phyloP scores from a whole-genome alignment of 1,284 basidiomycete genomes.

The Apiotrichum sp. region DNA sequence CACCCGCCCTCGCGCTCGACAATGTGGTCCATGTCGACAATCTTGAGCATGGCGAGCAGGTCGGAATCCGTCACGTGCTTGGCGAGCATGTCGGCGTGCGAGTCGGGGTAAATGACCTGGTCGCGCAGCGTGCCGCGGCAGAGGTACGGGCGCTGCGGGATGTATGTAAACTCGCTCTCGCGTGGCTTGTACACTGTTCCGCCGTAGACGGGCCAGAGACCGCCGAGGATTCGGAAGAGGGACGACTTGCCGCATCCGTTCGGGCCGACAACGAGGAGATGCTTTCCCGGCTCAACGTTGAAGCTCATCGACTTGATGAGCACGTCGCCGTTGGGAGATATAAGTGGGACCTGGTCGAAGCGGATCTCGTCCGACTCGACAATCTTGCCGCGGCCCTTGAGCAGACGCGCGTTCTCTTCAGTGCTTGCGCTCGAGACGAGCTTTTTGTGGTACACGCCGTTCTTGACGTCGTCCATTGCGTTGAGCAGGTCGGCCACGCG shows the following conservation, averaged over 20 bases:
- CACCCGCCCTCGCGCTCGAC: conserved; percentile 96
- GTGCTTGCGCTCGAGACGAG: conserved; percentile 67
- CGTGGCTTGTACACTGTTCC: conserved; percentile 90
- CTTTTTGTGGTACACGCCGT: conserved; percentile 82
- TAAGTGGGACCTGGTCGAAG: conserved; percentile 89
- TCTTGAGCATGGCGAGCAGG: conserved; percentile 63
- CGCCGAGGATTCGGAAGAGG: conserved; percentile 89
- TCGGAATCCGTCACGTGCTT: conserved; percentile 71
- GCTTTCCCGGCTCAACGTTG: conserved; percentile 84
- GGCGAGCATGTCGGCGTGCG: conserved; percentile 54
- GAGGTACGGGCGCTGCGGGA: conserved; percentile 93
- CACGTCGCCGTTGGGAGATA: conserved; percentile 93
- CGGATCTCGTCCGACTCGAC: conserved; percentile 74
- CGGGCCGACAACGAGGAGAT: conserved; percentile 83
- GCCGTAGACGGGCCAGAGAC: conserved; percentile 95
- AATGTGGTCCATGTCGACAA: conserved; percentile 80
- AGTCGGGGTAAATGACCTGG: conserved; percentile 77
- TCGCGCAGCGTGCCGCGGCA: conserved; percentile 89
- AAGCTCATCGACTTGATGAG: conserved; percentile 79
- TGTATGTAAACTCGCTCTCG: conserved; percentile 83
- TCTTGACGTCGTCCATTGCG: conserved; percentile 81
- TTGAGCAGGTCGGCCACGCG: conserved; percentile 84
- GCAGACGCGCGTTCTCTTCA: conserved; percentile 72
- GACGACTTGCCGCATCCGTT: conserved; percentile 87
- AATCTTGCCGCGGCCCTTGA: conserved; percentile 70